Evolutionary conservation across 345 rosid species (phyloP), one percentile per base, ranked within the genome.

Genomic region (Salix suchowensis): DNA sequence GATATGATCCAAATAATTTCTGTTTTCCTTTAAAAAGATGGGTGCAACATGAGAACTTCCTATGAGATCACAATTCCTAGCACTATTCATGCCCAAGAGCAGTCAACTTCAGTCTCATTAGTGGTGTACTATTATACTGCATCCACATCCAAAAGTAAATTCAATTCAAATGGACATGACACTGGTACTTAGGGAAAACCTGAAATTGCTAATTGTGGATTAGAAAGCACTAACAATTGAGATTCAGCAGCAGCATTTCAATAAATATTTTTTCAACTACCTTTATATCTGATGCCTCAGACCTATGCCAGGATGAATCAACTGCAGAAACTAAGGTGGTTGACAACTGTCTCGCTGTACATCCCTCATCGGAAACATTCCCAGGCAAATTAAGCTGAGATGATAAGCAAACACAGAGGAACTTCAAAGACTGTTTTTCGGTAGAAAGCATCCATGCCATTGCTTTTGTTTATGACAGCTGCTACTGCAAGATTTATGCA

Each of bases 361-460:
- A 89, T 69, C 89, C 93, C 72, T 85, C 91, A 77, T 96, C 99
- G 76, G 88, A 50, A 79, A 87, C 85, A 85, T 88, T 91, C 54
- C 94, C 97, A n/a, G 98, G 99, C 84, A 96, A 86, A 82, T 91
- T 93, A 79, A 96, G 98, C 88, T 91, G 99, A 80, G 99, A 92
- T 75, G 90, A 82, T 60, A 96, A 83, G 87, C 99, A 96, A 68
- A 93, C 98, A 77, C 91, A 88, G 52, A 93, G 94, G 83, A 96
- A 96, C 78, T 85, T 91, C 48, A 93, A 75, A 72, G 98, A 96
- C 85, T 96, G 98, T 85, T 88, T n/a, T 96, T 73, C 94, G 82
- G 78, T 96, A 93, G 84, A 93, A 93, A 65, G 90, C 80, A 74
- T 92, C 96, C 80, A 92, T 83, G 78, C 92, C 87, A 42, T 82